Conservation (phyloP, 73 alveolate species). For the Loxodes magnus region DNA sequence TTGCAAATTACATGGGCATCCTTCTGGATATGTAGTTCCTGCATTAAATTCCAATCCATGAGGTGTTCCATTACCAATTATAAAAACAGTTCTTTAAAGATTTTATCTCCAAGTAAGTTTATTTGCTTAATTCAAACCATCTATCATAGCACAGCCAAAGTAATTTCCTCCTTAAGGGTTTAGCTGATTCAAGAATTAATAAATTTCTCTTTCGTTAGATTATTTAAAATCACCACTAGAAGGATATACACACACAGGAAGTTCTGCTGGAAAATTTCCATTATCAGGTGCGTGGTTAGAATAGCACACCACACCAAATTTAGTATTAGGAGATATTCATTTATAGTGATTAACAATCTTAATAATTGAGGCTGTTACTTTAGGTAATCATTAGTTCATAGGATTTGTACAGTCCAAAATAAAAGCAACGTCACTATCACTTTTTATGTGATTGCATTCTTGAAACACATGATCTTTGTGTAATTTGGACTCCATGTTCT, state of each 20-base stretch:
- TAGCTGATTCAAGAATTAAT: background rate
- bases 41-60: background rate
- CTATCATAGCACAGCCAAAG: slow-evolving; percentile 5
- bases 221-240: background rate
- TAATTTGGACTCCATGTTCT: background rate
- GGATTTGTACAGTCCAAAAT: background rate
- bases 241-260: slow-evolving; percentile 7
- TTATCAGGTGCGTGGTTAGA: slow-evolving; percentile 4
- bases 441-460: background rate
- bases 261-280: background rate
- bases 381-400: background rate
- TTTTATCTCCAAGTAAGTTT: background rate
- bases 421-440: background rate
- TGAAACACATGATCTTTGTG: background rate
- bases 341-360: background rate
- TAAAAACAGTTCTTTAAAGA: background rate
- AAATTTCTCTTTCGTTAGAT: background rate
- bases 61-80: background rate
- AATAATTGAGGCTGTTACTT: background rate
- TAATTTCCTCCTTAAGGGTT: background rate
- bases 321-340: background rate
- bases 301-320: slow-evolving; percentile 1
- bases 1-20: background rate
- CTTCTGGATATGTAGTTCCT: background rate
- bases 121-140: background rate